Percentiles rank a stretch among this genome's conserved stretches.
phyloP scores from a whole-genome alignment of 2,329 filamentous ascomycete genomes.

The Fusarium aywerte region DNA sequence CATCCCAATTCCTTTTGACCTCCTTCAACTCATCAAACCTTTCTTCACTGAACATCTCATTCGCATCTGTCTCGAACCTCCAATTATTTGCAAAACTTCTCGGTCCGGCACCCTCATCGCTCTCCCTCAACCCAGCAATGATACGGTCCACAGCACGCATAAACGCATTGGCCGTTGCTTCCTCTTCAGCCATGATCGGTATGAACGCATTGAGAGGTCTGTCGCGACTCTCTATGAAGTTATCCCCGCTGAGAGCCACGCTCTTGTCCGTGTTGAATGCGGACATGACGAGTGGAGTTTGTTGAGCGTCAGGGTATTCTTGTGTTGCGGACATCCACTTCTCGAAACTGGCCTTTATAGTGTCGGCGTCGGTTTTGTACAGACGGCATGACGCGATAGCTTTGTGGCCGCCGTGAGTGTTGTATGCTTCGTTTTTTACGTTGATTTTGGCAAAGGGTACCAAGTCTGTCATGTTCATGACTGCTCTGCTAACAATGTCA shows the following conservation, averaged over 20 bases:
- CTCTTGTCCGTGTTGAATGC: constrained; percentile 30
- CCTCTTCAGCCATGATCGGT: constrained; percentile 19
- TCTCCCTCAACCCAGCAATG: constrained; percentile 16
- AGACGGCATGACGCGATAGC: constrained; percentile 42
- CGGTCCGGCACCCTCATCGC: constrained; percentile 7
- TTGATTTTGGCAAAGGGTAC: constrained; percentile 41
- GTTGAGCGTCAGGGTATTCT: constrained; percentile 27
- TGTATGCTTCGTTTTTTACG: constrained; percentile 34
- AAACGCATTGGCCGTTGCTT: constrained; percentile 18
- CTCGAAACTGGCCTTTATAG: constrained; percentile 39
- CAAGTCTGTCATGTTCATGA: constrained; percentile 40
- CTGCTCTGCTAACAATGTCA: constrained; percentile 27
- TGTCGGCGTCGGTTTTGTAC: constrained; percentile 7
- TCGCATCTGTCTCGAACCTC: constrained; percentile 29
- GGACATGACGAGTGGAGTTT: constrained; percentile 30
- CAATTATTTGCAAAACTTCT: constrained; percentile 42
- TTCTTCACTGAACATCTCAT: constrained; percentile 34
- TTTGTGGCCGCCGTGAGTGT: constrained; percentile 49
- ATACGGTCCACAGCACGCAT: constrained; percentile 13
- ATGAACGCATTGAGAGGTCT: constrained; percentile 27
- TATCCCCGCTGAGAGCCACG: not conserved
- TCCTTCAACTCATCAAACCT: constrained; percentile 29
- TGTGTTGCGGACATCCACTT: constrained; percentile 42
- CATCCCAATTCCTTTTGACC: constrained; percentile 44
- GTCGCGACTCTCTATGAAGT: constrained; percentile 40